Base-by-base conservation (phyloP, 164 flowering plant species). In the Macadamia integrifolia region DNA sequence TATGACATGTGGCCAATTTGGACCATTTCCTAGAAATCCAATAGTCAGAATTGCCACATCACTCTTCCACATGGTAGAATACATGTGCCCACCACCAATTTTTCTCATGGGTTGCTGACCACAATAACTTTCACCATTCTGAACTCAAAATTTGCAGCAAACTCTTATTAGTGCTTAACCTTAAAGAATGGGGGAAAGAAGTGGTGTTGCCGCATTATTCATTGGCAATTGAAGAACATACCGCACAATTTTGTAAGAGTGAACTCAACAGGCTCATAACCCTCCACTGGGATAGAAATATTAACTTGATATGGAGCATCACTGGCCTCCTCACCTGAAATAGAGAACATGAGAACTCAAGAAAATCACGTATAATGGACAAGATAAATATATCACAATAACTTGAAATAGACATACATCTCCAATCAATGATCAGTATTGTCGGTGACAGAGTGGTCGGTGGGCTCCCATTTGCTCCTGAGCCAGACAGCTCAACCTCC, bases 371-470 rank as follows among this genome's bases (percentile, higher is more conserved):
- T 23, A 58, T 42, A 44, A 69, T 59, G 62, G 30, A 48, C 23
- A 40, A 17, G 43, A 58, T 29, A n/a, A 31, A 68, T 42, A 63
- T 30, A 62, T 50, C 7, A 65, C 1, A 50, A 65, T 10, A 66
- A 23, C 55, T 18, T 14, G 8, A 43, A 55, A 30, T 42, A 67
- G 31, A 11, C 80, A 59, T 86, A 94, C 97, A 94, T 77, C 79
- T 88, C 98, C 96, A 94, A 68, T 85, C 91, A 56, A 94, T 63
- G 68, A 72, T 60, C 76, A 94, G 55, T 64, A 74, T 72, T 44
- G 92, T 74, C 11, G 98, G 98, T 48, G 97, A 89, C 74, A 91
- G 79, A 31, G 98, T 91, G 74, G 98, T 88, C 23, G 97, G 95
- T 65, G 87, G 84, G 52, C 64, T 82, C 64, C 93, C 95, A 70